Percentiles rank a stretch among this genome's conserved stretches.
These are phyloP conservation scores for Triticum dicoccoides DNA, from an alignment of 176 grass and related monocot genomes.

Conservation along the genomic window DNA sequence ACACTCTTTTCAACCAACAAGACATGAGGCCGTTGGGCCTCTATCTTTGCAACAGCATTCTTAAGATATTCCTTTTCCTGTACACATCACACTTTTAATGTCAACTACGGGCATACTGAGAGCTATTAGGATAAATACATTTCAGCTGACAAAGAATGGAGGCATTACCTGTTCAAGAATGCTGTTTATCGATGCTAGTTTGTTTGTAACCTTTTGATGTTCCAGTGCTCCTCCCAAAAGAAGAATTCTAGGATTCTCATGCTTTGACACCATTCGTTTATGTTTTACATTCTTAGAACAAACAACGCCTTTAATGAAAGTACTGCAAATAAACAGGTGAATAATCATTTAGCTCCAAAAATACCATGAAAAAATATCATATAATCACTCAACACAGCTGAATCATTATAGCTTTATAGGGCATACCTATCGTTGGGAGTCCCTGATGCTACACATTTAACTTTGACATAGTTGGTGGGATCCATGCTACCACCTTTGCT, in stretches of 20 bases:
- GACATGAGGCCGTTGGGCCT: conserved; percentile 72
- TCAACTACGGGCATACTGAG: conserved; percentile 21
- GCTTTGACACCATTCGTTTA: conserved; percentile 94
- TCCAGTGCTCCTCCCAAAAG: conserved; percentile 94
- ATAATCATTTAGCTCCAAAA: conserved; percentile 46
- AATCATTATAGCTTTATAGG: neutral
- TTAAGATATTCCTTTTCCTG: conserved; percentile 93
- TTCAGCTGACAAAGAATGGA: conserved; percentile 7
- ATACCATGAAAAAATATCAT: neutral
- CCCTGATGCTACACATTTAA: conserved; percentile 92
- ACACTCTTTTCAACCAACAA: conserved; percentile 96
- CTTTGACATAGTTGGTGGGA: conserved; percentile 79
- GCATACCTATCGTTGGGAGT: conserved; percentile 80
- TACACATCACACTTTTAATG: conserved; percentile 17
- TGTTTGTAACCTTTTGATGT: conserved; percentile 81
- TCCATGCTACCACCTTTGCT: conserved; percentile 96
- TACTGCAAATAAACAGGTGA: conserved; percentile 51
- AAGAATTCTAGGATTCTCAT: conserved; percentile 86
- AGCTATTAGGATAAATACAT: conserved; percentile 20
- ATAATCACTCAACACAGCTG: neutral
- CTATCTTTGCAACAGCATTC: conserved; percentile 69
- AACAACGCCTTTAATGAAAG: conserved; percentile 90
- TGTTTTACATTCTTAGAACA: conserved; percentile 99
- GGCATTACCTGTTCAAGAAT: conserved; percentile 70
- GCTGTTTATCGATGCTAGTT: conserved; percentile 75